These are phyloP conservation scores for Choanephora cucurbitarum DNA, from an alignment of 371 early-diverging fungal species.

Conservation along the genomic window DNA sequence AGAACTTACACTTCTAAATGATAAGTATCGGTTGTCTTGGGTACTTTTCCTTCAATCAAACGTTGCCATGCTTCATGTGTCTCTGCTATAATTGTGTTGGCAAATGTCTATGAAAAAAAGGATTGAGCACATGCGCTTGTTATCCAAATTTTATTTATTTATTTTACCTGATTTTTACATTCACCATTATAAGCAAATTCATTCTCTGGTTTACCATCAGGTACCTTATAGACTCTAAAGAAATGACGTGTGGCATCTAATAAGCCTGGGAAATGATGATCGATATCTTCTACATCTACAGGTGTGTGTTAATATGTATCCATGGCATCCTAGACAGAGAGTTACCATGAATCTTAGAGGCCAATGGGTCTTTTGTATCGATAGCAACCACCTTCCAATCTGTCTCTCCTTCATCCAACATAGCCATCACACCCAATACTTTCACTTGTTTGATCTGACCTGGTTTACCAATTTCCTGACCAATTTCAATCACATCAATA, in stretches of 20 bases:
- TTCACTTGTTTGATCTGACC: constrained; percentile 99
- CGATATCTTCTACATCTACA: constrained; percentile 95
- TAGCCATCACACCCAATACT: constrained; percentile 96
- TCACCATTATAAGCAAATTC: constrained; percentile 96
- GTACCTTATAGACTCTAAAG: constrained; percentile 99
- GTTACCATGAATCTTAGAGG: constrained; percentile 83
- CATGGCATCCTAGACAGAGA: background rate
- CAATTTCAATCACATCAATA: constrained; percentile 98
- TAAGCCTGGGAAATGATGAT: constrained; percentile 93
- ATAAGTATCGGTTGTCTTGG: constrained; percentile 13
- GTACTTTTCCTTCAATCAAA: constrained; percentile 56
- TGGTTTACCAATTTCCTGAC: constrained; percentile 81
- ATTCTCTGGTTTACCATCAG: constrained; percentile 99
- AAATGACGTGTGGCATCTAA: constrained; percentile 95
- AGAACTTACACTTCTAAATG: constrained; percentile 24
- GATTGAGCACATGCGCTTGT: too few relatives aligned
- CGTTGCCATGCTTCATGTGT: constrained; percentile 92
- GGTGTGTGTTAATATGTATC: background rate
- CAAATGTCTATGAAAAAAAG: background rate
- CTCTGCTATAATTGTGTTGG: constrained; percentile 52
- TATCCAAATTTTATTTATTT: too few relatives aligned
- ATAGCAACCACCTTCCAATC: constrained; percentile 99
- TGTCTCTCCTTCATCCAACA: constrained; percentile 99
- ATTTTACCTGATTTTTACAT: constrained; percentile 71
- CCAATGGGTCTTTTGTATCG: constrained; percentile 93